A percentile compares a stretch with the other conserved stretches of the same genome.
Conservation (phyloP, 495 filamentous ascomycete species). For the Arthonia radiata region DNA sequence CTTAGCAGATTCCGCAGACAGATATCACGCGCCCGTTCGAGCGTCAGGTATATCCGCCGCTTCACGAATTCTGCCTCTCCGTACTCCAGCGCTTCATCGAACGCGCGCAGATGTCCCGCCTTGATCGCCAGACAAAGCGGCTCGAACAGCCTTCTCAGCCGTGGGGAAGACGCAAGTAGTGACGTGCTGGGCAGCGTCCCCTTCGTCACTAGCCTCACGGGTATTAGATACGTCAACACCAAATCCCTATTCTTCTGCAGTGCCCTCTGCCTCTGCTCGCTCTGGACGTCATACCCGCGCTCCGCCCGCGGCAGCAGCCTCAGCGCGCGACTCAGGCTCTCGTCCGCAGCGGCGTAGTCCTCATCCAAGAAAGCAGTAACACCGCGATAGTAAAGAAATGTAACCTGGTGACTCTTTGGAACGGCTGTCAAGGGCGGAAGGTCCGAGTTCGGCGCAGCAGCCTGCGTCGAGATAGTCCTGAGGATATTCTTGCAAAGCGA, state of each 20-base stretch:
- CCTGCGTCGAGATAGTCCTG: constrained; percentile 50
- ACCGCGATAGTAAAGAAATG: constrained; percentile 85
- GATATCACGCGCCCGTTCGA: constrained; percentile 80
- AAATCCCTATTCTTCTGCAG: constrained; percentile 13
- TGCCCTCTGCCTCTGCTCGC: background rate
- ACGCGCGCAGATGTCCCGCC: constrained; percentile 54
- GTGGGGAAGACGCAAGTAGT: constrained; percentile 51
- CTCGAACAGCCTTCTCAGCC: constrained; percentile 51
- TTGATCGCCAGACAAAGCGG: constrained; percentile 57
- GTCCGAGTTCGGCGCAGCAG: constrained; percentile 44
- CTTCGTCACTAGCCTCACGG: constrained; percentile 66
- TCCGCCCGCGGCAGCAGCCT: background rate
- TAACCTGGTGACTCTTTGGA: constrained; percentile 77
- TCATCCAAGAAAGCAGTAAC: constrained; percentile 80
- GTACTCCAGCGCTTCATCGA: constrained; percentile 56
- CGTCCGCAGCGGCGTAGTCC: constrained; percentile 45
- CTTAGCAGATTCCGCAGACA: constrained; percentile 70
- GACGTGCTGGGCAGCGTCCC: constrained; percentile 51
- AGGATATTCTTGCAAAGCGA: constrained; percentile 78
- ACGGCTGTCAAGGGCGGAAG: constrained; percentile 50
- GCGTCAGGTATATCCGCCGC: constrained; percentile 80
- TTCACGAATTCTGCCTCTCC: constrained; percentile 77
- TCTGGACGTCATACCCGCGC: background rate
- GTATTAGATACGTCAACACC: constrained; percentile 88
- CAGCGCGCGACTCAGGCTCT: constrained; percentile 68